Evolutionary conservation across 179 eudicot genomes (phyloP).

Genomic region (Beta lomatogona): DNA sequence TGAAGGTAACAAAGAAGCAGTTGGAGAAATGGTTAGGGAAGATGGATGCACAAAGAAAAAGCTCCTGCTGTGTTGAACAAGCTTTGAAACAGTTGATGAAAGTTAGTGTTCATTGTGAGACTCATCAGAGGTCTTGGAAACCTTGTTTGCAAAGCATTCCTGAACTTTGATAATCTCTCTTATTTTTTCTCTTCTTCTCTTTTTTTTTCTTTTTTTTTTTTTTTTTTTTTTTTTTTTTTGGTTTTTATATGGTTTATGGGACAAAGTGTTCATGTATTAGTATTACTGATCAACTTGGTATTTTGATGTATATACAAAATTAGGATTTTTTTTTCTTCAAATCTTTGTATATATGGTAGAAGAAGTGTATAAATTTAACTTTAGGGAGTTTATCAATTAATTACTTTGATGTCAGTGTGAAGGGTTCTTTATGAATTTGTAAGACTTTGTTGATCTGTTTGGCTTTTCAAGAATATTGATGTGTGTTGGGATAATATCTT

Average conservation of each 20-base stretch:
- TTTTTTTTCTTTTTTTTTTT: too few species aligned
- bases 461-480: too few species aligned
- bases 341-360: background rate
- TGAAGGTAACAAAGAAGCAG: constrained; percentile 52
- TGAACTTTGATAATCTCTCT: constrained; percentile 24
- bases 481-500: too few species aligned
- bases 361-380: background rate
- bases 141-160: constrained; percentile 53
- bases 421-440: too few species aligned
- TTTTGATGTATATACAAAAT: background rate
- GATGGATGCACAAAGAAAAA: constrained; percentile 27
- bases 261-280: background rate
- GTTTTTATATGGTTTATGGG: background rate
- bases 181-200: background rate
- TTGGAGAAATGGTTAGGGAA: constrained; percentile 39
- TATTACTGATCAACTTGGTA: background rate
- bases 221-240: background rate
- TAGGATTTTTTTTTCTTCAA: background rate
- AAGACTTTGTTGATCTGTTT: too few species aligned
- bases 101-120: constrained; percentile 33
- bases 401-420: background rate
- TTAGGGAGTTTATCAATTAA: background rate
- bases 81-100: constrained; percentile 40
- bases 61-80: constrained; percentile 34
- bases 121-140: constrained; percentile 44